Conservation (phyloP, 345 rosid species). For the Aquilaria malaccensis region DNA sequence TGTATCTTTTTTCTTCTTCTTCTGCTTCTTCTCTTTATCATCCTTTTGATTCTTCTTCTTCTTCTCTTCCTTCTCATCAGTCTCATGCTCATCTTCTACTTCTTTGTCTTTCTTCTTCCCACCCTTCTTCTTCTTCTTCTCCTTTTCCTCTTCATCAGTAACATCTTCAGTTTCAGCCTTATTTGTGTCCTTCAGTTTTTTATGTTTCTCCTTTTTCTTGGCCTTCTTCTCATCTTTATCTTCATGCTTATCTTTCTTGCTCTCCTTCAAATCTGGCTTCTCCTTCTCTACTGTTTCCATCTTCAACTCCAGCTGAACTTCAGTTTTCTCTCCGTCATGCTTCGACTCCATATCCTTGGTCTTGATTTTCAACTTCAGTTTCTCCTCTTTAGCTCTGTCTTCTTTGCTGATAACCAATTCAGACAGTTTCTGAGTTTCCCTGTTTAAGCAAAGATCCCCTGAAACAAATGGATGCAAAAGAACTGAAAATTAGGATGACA, state of each 20-base stretch:
- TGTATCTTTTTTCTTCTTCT: too few species aligned
- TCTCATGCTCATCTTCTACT: too few species aligned
- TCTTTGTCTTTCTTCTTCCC: neutral
- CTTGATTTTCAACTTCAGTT: conserved; percentile 46
- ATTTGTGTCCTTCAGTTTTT: conserved; percentile 12
- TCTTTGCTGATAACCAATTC: conserved; percentile 20
- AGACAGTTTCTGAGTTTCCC: conserved; percentile 21
- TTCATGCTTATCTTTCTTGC: conserved; percentile 4
- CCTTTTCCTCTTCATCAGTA: conserved; percentile 1
- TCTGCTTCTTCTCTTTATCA: too few species aligned
- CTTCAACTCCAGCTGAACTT: conserved; percentile 51
- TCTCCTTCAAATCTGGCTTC: conserved; percentile 20
- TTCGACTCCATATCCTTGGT: conserved; percentile 27
- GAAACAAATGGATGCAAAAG: conserved; percentile 1
- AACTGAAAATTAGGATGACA: neutral
- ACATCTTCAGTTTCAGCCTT: neutral
- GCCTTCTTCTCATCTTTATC: conserved; percentile 4
- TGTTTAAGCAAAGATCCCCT: conserved; percentile 17
- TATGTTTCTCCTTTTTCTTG: conserved; percentile 18
- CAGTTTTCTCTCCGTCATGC: conserved; percentile 26
- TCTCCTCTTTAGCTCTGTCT: conserved; percentile 45
- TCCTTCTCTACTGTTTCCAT: conserved; percentile 51
- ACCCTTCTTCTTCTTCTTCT: conserved; percentile 5
- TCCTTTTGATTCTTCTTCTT: too few species aligned
- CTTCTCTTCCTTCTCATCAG: too few species aligned